Evolutionary conservation across 805 yeast genomes (phyloP), one percentile per base, ranked within the genome.

Genomic region (Metschnikowia kofuensis): DNA sequence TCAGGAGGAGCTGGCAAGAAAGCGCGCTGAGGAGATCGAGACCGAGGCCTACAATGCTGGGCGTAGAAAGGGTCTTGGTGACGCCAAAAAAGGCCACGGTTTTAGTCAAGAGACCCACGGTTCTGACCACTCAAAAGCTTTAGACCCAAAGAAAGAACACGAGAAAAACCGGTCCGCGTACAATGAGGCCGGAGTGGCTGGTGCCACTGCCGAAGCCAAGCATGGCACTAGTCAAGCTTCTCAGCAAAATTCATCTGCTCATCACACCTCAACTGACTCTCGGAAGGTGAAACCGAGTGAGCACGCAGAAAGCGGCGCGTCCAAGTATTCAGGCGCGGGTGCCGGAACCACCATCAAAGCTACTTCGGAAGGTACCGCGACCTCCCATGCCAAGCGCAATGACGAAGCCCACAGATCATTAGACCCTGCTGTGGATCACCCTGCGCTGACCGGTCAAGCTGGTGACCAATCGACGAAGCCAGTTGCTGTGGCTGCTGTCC

Each of bases 121-220:
- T 14, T 8, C 26, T 12, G 9, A 35, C 7, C 42, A 36, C 29
- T 31, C 28, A 16, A 42, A 39, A 38, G 26, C 52, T 1, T 15
- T 44, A 9, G 55, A 67, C 49, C 66, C 67, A 6, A 41, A 47
- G 9, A 52, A 58, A 29, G 63, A 59, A 42, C 70, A 67, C 52
- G 32, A 45, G 28, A 47, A 59, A 48, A 68, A 69, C 58, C 68
- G 63, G 57, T 68, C 72, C 4, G 60, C 64, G n/a, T 66, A 44
- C 57, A 69, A 69, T 46, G 30, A 52, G 9, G 58, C 47, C 4
- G 74, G 70, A 14, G 49, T 68, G 37, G 48, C 36, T 16, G 43
- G 61, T 21, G 69, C 64, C 8, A 44, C 56, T 6, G 54, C 48
- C 8, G 61, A 58, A 42, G 55, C 50, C 9, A 40, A 38, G 43